Base-by-base conservation (phyloP, 169 alveolate species). In the Plasmodium cynomolgi region DNA sequence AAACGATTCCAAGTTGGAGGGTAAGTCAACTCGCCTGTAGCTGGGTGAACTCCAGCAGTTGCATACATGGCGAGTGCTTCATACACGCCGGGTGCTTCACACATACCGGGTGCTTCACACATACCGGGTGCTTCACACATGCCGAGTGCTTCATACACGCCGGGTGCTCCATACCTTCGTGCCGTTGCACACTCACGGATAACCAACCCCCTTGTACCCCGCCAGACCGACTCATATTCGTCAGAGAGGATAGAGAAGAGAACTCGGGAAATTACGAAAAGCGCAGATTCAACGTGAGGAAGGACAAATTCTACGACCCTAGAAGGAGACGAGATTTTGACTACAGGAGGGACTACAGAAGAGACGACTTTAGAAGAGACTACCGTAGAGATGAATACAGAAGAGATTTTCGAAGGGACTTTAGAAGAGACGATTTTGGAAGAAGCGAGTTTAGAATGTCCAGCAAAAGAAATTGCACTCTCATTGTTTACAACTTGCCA, bases 161-260 rank as follows among this genome's bases (percentile, higher is more conserved):
- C 44, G 2, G 44, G 2, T 5, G 6, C 8, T 37, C 9, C 44
- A 37, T 6, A 37, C 44, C n/a, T n/a, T n/a, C n/a, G n/a, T n/a
- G 11, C 5, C n/a, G 1, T 6, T 1, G 34, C 3, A 37, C 9
- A 6, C 50, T 33, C 84, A 17, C 47, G 34, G 81, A 2, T 23
- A 4, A 2, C 56, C 26, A 6, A 88, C 9, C 31, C 11, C 41
- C 17, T 0, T 33, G n/a, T 80, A 4, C 79, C 20, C 13, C 29
- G 11, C n/a, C 91, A 86, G 98, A 97, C 93, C 98, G 98, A 26
- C 97, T 95, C 47, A 97, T 97, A 15, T 97, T 97, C 75, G 98
- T 97, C 15, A 93, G 98, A 41, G 98, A 97, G 83, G 98, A 97
- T 62, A 93, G 98, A 75, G 98, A 97, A 71, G 96, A 90, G 17